Base-by-base conservation (phyloP, 306 rosid genomes). In the Glycine tomentella region DNA sequence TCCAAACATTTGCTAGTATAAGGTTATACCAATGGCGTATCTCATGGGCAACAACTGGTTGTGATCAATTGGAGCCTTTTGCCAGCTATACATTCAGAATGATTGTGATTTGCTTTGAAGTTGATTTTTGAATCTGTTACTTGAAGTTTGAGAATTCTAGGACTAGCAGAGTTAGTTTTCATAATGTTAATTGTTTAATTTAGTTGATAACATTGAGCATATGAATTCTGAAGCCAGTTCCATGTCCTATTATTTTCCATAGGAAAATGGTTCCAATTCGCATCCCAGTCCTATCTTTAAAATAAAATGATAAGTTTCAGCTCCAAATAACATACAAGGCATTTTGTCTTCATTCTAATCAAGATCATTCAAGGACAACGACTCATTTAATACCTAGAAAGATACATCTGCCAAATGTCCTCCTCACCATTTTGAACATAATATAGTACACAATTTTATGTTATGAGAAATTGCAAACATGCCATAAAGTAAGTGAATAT, bases 71-170 rank as follows among this genome's bases (percentile, higher is more conserved):
- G 7, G 31, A 55, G 31, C 10, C 17, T 55, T 55, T 55, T 55
- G 61, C 61, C 61, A 55, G 61, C 61, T 55, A 55, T 55, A 55
- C 31, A 55, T 15, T 55, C 31, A 55, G 61, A 55, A 55, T 55
- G 4, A 7, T 10, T 55, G 7, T 55, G 31, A 25, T 25, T 25
- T 7, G 2, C 4, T 55, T 55, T 15, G 10, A 7, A 15, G 61
- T 55, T 55, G 31, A n/a, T 15, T 16, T 55, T 55, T 55, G 61
- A 55, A 53, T 25, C 31, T 14, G 59, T 6, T 6, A 53, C n/a
- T 53, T 53, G 20, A 8, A n/a, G 8, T 42, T 42, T 42, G 46
- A 42, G 1, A 53, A 53, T n/a, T 53, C 20, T n/a, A n/a, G 20
- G 20, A 14, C 17, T 6, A 14, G 9, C 58, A 14, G 58, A 53